Evolutionary conservation across 2,329 filamentous ascomycete genomes (phyloP).

Genomic region (Monilinia laxa): DNA sequence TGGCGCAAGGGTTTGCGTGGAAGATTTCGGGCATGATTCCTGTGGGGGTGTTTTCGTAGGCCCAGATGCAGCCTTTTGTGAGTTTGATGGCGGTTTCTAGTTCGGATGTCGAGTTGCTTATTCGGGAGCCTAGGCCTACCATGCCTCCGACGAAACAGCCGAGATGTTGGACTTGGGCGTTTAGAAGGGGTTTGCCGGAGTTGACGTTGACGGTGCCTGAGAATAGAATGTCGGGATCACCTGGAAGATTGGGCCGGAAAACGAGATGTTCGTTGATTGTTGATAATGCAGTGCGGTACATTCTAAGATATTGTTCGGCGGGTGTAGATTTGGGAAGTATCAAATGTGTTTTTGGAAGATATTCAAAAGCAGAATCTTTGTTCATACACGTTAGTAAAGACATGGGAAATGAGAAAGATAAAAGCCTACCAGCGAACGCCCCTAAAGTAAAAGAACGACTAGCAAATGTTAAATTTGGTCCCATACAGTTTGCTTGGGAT

Average conservation of each 20-base stretch:
- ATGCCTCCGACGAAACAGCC: slow-evolving; percentile 69
- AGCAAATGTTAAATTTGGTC: slow-evolving; percentile 42
- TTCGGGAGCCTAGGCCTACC: slow-evolving; percentile 62
- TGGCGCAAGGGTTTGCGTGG: slow-evolving; percentile 41
- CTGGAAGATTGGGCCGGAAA: slow-evolving; percentile 46
- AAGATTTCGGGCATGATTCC: slow-evolving; percentile 60
- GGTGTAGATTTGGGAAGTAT: slow-evolving; percentile 34
- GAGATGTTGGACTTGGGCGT: slow-evolving; percentile 55
- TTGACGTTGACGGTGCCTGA: slow-evolving; percentile 45
- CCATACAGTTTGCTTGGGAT: slow-evolving; percentile 50
- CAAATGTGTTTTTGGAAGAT: slow-evolving; percentile 56
- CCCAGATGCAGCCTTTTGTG: slow-evolving; percentile 61
- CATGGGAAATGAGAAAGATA: slow-evolving; percentile 56
- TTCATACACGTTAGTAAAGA: slow-evolving; percentile 56
- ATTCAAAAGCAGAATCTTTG: slow-evolving; percentile 60
- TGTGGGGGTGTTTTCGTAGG: slow-evolving; percentile 54
- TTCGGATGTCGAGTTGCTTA: slow-evolving; percentile 54
- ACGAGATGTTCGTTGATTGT: slow-evolving; percentile 47
- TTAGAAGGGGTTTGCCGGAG: slow-evolving; percentile 14
- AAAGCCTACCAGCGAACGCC: slow-evolving; percentile 51
- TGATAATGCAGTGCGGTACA: slow-evolving; percentile 47
- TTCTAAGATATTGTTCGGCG: slow-evolving; percentile 40
- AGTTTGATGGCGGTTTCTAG: slow-evolving; percentile 55
- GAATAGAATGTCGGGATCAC: slow-evolving; percentile 48
- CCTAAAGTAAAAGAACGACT: slow-evolving; percentile 58